Evolutionary conservation across 208 protist species (phyloP).

Genomic region (Plasmodiophora brassicae): DNA sequence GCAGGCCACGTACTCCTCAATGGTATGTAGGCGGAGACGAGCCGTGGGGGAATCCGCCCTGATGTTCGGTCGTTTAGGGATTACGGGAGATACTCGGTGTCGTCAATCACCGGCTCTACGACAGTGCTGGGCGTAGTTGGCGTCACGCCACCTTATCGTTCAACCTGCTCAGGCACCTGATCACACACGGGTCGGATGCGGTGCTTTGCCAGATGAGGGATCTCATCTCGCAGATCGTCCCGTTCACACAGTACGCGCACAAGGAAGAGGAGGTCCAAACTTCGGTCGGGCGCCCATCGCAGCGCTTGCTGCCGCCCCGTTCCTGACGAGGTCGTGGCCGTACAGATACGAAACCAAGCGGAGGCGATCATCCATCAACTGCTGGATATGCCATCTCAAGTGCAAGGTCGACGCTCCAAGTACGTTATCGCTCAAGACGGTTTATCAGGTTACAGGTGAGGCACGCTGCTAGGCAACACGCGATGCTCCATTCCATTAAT

Average conservation of each 20-base stretch:
- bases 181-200: not conserved
- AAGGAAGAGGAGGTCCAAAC: conserved; percentile 9
- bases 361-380: not conserved
- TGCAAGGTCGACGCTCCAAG: not conserved
- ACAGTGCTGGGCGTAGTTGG: not conserved
- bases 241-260: not conserved
- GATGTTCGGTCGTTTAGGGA: not conserved
- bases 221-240: not conserved
- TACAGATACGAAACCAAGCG: conserved; percentile 15
- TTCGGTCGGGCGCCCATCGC: not conserved
- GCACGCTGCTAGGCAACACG: not conserved
- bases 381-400: not conserved
- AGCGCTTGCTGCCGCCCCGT: not conserved
- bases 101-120: not conserved
- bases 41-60: not conserved
- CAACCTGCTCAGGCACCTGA: not conserved
- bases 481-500: not conserved
- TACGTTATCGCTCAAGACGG: not conserved
- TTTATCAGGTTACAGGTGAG: not conserved
- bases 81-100: conserved; percentile 3
- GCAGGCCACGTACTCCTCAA: conserved; percentile 2
- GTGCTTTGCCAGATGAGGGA: not conserved
- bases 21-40: no score
- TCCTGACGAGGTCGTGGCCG: not conserved
- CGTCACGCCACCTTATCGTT: not conserved